Evolutionary conservation across 129 eudicot genomes (phyloP).

Genomic region (Flaveria sonorensis): DNA sequence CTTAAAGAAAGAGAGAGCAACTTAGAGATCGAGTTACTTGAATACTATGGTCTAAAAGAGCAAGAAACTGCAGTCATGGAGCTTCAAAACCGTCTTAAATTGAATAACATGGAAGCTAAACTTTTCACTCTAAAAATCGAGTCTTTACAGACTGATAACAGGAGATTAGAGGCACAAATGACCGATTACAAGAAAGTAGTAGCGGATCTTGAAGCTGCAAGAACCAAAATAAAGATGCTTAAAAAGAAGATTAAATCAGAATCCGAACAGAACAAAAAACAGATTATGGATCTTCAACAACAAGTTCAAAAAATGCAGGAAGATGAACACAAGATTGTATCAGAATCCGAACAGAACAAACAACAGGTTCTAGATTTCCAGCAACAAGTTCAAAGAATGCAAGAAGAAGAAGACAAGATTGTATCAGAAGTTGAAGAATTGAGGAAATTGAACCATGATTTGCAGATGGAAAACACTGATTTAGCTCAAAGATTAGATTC

Average conservation of each 20-base stretch:
- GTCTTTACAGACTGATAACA: slow-evolving; percentile 70
- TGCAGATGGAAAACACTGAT: slow-evolving; percentile 57
- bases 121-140: slow-evolving; percentile 58
- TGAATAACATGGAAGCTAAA: slow-evolving; percentile 69
- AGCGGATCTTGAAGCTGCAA: slow-evolving; percentile 70
- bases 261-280: slow-evolving; percentile 59
- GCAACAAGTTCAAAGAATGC: slow-evolving; percentile 57
- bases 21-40: slow-evolving; percentile 78
- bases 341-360: slow-evolving; percentile 55
- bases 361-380: slow-evolving; percentile 56
- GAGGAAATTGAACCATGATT: slow-evolving; percentile 47
- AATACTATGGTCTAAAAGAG: slow-evolving; percentile 86
- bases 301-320: slow-evolving; percentile 59
- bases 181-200: slow-evolving; percentile 56
- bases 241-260: slow-evolving; percentile 61
- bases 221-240: slow-evolving; percentile 61
- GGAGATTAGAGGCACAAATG: slow-evolving; percentile 58
- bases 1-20: slow-evolving; percentile 67
- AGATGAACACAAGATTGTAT: slow-evolving; percentile 44
- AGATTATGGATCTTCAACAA: slow-evolving; percentile 52
- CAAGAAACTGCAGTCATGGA: slow-evolving; percentile 82
- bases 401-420: slow-evolving; percentile 47
- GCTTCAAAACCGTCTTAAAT: slow-evolving; percentile 77
- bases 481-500: slow-evolving; percentile 66
- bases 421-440: slow-evolving; percentile 39